Evolutionary conservation across 2,329 filamentous ascomycete species (phyloP).

Genomic region (Aspergillus persii): DNA sequence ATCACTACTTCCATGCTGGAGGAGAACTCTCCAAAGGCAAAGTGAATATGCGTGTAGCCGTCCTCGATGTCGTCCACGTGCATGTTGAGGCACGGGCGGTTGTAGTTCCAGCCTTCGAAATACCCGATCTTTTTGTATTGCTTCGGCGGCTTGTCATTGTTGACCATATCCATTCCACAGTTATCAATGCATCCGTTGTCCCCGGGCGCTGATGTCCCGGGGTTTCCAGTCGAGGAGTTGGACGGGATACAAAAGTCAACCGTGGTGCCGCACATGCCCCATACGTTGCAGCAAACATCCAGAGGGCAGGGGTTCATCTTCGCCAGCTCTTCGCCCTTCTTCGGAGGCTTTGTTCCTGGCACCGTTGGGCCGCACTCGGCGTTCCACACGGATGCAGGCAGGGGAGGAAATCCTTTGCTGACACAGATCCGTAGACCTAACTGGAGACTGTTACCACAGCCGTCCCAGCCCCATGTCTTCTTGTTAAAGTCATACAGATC

Average conservation of each 20-base stretch:
- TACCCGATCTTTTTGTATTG: constrained; percentile 30
- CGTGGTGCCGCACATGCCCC: constrained; percentile 49
- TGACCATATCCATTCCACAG: constrained; percentile 41
- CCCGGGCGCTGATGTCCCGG: too few relatives aligned
- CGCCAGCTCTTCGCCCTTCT: constrained; percentile 27
- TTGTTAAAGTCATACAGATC: constrained; percentile 40
- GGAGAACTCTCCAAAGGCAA: constrained; percentile 37
- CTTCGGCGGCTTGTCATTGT: constrained; percentile 19
- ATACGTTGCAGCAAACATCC: constrained; percentile 45
- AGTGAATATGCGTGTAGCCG: constrained; percentile 38
- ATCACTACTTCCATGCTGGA: constrained; percentile 30
- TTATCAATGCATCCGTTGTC: constrained; percentile 44
- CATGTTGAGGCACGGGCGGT: constrained; percentile 32
- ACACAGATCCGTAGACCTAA: too few relatives aligned
- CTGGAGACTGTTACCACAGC: too few relatives aligned
- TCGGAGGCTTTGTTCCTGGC: constrained; percentile 36
- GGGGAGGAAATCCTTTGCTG: constrained; percentile 40
- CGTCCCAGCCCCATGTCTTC: constrained; percentile 43
- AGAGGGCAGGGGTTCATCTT: constrained; percentile 48
- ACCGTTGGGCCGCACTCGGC: constrained; percentile 48
- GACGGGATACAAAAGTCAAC: constrained; percentile 44
- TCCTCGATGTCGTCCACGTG: constrained; percentile 20
- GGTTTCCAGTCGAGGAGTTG: too few relatives aligned
- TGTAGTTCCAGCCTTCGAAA: constrained; percentile 32
- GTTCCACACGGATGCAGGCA: constrained; percentile 39